These are phyloP conservation scores for Allium fistulosum DNA, from an alignment of 106 monocot species.

Conservation along the genomic window DNA sequence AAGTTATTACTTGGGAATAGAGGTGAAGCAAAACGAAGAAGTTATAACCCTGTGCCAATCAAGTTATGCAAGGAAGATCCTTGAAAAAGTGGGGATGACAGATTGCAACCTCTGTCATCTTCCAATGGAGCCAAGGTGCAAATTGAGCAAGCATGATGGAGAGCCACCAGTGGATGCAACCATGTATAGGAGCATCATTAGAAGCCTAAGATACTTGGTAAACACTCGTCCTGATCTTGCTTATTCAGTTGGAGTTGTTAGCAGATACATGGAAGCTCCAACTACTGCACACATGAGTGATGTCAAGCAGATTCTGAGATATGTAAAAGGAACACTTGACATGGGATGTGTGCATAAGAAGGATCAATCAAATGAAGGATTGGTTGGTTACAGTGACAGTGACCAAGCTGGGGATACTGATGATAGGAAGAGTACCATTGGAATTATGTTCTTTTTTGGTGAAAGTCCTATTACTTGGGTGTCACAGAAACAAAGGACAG, in stretches of 20 bases:
- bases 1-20: conserved; percentile 11
- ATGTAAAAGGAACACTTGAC: neutral
- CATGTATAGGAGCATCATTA: conserved; percentile 3
- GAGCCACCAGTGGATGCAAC: conserved; percentile 3
- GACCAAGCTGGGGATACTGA: conserved; percentile 1
- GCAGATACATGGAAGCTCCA: conserved; percentile 2
- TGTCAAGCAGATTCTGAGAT: conserved; percentile 5
- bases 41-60: neutral
- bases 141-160: conserved; percentile 1
- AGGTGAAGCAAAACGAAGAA: conserved; percentile 6
- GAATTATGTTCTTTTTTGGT: neutral
- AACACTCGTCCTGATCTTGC: neutral
- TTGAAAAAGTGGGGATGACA: conserved; percentile 9
- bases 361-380: neutral
- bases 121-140: conserved; percentile 1
- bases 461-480: conserved; percentile 1
- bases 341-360: conserved; percentile 1
- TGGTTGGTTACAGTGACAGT: conserved; percentile 6
- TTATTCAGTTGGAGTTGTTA: neutral
- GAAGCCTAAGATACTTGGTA: conserved; percentile 4
- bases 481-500: conserved; percentile 4
- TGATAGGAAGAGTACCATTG: conserved; percentile 2
- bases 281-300: neutral
- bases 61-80: neutral
- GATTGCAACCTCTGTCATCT: conserved; percentile 11